Evolutionary conservation across 2,329 filamentous ascomycete genomes (phyloP).

Genomic region (Talaromyces funiculosus): DNA sequence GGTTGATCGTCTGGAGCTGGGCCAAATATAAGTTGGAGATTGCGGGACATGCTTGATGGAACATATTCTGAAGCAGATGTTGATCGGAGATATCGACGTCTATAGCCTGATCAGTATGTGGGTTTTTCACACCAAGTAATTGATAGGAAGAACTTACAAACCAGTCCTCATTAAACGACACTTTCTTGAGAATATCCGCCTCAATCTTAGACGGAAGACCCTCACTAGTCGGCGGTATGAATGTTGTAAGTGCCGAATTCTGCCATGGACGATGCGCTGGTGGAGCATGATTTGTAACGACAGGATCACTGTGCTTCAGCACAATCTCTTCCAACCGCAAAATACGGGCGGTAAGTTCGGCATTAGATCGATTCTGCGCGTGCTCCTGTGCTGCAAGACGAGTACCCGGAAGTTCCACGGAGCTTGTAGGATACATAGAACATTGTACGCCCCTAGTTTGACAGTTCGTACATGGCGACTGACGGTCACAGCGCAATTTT

Average conservation of each 20-base stretch:
- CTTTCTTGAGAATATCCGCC: conserved; percentile 1
- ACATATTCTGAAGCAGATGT: conserved; percentile 4
- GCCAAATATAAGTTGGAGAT: conserved; percentile 6
- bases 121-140: not conserved
- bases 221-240: not conserved
- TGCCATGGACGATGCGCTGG: conserved; percentile 5
- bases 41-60: conserved; percentile 6
- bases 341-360: conserved; percentile 7
- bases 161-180: conserved; percentile 3
- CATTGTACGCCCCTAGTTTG: conserved; percentile 26
- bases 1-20: not conserved
- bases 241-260: not conserved
- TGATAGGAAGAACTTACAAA: not conserved
- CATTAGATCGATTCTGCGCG: not conserved
- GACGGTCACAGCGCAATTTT: conserved; percentile 50
- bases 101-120: not conserved
- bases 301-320: not conserved
- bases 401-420: not conserved
- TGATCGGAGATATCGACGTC: conserved; percentile 7
- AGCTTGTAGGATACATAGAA: conserved; percentile 13
- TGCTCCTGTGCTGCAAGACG: not conserved
- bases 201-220: conserved; percentile 5
- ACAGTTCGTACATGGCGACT: conserved; percentile 47
- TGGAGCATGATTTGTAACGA: not conserved
- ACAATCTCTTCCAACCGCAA: conserved; percentile 6